Percentiles rank a stretch among this genome's conserved stretches.
Evolutionary conservation across 257 asterid genomes (phyloP).

Genomic region (Phtheirospermum japonicum): DNA sequence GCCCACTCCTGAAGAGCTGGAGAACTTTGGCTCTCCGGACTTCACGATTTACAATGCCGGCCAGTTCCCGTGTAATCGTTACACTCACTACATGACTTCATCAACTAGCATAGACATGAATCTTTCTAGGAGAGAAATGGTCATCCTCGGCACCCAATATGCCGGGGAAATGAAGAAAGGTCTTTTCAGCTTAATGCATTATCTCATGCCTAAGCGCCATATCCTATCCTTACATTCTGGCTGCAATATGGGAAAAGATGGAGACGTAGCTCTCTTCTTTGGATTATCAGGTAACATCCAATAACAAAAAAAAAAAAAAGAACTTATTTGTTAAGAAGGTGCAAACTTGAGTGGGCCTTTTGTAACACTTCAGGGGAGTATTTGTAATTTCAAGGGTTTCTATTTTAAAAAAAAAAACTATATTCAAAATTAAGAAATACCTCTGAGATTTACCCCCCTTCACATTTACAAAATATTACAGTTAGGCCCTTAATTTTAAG

Average conservation of each 20-base stretch:
- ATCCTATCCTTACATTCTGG: conserved; percentile 94
- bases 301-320: too few relatives aligned
- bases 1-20: conserved; percentile 85
- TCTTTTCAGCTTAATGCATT: conserved; percentile 85
- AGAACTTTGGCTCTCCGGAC: conserved; percentile 87
- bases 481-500: too few relatives aligned
- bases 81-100: conserved; percentile 91
- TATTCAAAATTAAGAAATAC: too few relatives aligned
- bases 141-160: conserved; percentile 90
- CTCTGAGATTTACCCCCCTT: too few relatives aligned
- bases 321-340: too few relatives aligned
- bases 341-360: too few relatives aligned
- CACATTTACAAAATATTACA: too few relatives aligned
- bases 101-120: conserved; percentile 94
- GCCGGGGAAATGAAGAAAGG: conserved; percentile 99
- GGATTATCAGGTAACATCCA: conserved; percentile 91
- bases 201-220: conserved; percentile 93
- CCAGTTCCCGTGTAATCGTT: conserved; percentile 89
- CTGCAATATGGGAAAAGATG: conserved; percentile 81
- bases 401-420: too few relatives aligned
- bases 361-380: background rate
- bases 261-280: conserved; percentile 92
- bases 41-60: conserved; percentile 98
- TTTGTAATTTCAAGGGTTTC: background rate
- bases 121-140: conserved; percentile 87